These are phyloP conservation scores for Salvia rosmarinus DNA, from an alignment of 257 asterid species.

Conservation along the genomic window DNA sequence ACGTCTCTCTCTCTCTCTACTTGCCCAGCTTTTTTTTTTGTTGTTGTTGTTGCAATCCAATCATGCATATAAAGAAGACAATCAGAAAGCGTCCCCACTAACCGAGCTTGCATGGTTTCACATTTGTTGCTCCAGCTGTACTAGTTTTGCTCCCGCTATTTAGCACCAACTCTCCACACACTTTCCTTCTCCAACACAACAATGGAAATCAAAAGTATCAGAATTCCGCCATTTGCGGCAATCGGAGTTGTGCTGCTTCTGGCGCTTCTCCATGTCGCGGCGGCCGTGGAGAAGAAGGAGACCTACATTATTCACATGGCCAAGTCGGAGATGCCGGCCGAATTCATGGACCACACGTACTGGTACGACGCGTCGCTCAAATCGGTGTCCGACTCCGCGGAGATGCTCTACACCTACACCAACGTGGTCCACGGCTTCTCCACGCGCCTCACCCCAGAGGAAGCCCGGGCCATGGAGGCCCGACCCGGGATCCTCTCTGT, in stretches of 20 bases:
- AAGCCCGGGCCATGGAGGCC: conserved; percentile 52
- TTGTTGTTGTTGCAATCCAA: conserved; percentile 40
- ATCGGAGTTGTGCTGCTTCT: conserved; percentile 31
- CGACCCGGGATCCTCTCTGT: conserved; percentile 70
- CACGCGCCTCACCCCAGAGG: conserved; percentile 54
- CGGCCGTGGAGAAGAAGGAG: conserved; percentile 33
- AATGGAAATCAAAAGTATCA: conserved; percentile 34
- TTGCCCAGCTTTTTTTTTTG: conserved; percentile 29
- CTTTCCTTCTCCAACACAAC: conserved; percentile 16
- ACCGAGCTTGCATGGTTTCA: conserved; percentile 31
- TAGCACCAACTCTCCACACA: conserved; percentile 22
- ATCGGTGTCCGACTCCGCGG: conserved; percentile 72
- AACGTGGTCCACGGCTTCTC: conserved; percentile 76
- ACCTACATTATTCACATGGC: conserved; percentile 91
- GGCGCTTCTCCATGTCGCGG: conserved; percentile 29
- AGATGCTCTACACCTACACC: conserved; percentile 70
- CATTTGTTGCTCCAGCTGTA: conserved; percentile 37
- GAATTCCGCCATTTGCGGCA: background rate
- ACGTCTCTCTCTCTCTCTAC: conserved; percentile 17
- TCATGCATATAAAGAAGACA: conserved; percentile 48
- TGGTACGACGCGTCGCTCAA: conserved; percentile 83
- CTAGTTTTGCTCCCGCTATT: conserved; percentile 30
- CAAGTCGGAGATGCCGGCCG: conserved; percentile 67
- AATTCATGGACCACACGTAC: conserved; percentile 53
- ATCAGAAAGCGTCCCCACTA: conserved; percentile 40